A percentile compares a stretch with the other conserved stretches of the same genome.
These are phyloP conservation scores for Fusarium odoratissimum DNA, from an alignment of 2,329 filamentous ascomycete species.

Conservation along the genomic window DNA sequence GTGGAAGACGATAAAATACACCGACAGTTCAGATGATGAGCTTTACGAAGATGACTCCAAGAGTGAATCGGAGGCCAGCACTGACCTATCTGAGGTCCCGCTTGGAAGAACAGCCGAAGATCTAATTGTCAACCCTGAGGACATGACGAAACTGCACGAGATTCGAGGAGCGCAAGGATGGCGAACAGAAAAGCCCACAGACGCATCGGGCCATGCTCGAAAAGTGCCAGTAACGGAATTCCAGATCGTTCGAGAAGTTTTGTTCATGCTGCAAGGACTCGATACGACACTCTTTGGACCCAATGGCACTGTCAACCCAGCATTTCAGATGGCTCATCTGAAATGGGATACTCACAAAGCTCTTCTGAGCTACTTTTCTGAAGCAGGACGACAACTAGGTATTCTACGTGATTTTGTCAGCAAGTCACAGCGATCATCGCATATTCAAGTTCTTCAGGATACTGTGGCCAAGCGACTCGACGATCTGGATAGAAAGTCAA, in stretches of 20 bases:
- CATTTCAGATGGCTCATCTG: constrained; percentile 61
- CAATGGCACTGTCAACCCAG: constrained; percentile 53
- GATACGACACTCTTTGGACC: constrained; percentile 76
- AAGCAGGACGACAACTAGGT: constrained; percentile 58
- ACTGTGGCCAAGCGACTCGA: constrained; percentile 68
- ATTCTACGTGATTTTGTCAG: constrained; percentile 59
- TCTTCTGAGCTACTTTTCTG: constrained; percentile 59
- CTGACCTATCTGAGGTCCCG: constrained; percentile 46
- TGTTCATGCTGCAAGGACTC: constrained; percentile 88
- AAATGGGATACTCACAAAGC: constrained; percentile 63
- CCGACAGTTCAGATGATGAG: constrained; percentile 71
- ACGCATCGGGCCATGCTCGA: constrained; percentile 48
- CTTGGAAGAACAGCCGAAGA: constrained; percentile 44
- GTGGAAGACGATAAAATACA: constrained; percentile 78
- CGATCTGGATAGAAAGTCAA: constrained; percentile 69
- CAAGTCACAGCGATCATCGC: constrained; percentile 61
- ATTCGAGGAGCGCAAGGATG: constrained; percentile 52
- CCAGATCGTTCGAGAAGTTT: constrained; percentile 77
- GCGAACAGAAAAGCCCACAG: constrained; percentile 49
- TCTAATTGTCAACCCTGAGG: constrained; percentile 52
- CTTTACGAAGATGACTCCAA: constrained; percentile 51
- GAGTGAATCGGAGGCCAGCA: constrained; percentile 50
- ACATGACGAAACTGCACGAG: constrained; percentile 47
- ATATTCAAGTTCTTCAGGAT: constrained; percentile 78
- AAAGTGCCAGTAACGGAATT: constrained; percentile 73